Evolutionary conservation across 208 protist species (phyloP).

Genomic region (Herpetomonas muscarum): DNA sequence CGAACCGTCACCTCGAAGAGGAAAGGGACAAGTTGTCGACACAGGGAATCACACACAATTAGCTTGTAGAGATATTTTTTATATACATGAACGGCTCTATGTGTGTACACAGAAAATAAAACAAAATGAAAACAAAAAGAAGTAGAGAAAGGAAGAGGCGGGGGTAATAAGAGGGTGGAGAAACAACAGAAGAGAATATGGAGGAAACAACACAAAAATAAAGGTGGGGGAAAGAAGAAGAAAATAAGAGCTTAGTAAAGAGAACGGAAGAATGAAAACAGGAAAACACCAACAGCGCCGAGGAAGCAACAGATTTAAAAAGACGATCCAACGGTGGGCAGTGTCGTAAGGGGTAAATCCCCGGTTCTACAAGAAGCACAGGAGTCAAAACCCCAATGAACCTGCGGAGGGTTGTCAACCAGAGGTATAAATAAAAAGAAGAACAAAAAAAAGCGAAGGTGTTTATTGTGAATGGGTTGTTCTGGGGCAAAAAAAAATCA

Average conservation of each 20-base stretch:
- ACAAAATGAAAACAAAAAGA: neutral
- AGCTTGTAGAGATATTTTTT: too few species aligned
- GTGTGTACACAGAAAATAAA: neutral
- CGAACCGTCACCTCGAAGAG: too few species aligned
- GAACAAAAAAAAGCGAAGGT: neutral
- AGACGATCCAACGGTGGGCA: too few species aligned
- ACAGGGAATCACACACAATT: too few species aligned
- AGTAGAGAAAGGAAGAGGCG: neutral
- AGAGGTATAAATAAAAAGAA: conserved; percentile 12
- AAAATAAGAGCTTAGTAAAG: conserved; percentile 1
- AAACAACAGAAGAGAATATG: conserved; percentile 2
- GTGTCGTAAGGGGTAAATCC: too few species aligned
- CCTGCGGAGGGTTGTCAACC: too few species aligned
- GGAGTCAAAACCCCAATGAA: too few species aligned
- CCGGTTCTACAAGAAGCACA: too few species aligned
- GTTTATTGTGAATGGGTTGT: neutral
- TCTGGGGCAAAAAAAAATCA: neutral
- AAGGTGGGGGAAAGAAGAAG: conserved; percentile 1
- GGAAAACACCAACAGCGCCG: neutral
- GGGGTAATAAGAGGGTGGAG: neutral
- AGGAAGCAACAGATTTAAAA: neutral
- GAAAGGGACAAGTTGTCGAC: too few species aligned
- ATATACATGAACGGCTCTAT: too few species aligned
- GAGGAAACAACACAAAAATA: neutral
- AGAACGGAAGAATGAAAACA: conserved; percentile 4